Evolutionary conservation across 2,329 filamentous ascomycete species (phyloP), one percentile per base, ranked within the genome.

Genomic region (Scedosporium apiospermum): DNA sequence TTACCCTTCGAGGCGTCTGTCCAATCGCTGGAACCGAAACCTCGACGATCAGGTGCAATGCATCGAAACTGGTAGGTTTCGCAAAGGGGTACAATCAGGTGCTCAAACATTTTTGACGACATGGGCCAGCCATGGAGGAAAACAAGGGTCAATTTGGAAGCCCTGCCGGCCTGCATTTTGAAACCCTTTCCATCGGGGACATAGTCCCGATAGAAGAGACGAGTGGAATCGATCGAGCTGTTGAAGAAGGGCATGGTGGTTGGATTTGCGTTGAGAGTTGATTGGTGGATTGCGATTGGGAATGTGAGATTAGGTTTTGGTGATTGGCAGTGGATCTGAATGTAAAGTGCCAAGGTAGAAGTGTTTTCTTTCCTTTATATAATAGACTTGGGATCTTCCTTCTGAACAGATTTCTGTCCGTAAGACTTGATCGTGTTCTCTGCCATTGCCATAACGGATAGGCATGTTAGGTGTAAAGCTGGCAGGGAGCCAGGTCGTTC

Each of bases 81-180:
- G 59, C 42, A 49, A 6, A 61, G 42, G 12, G 59, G 59, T 9
- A 51, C 34, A 6, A 53, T 3, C 42, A 61, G 27, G 26, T 61
- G 42, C 26, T 61, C 42, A 10, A 30, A 61, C 59, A 61, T 61
- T 18, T 30, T 44, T 6, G 59, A 61, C 21, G 59, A 61, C 59
- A 61, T 61, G 23, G 44, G 59, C 59, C 59, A 61, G 3, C 59
- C 59, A 26, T 61, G 59, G 23, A 61, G 42, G 59, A 61, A 61
- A 26, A 61, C 59, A 16, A 61, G 59, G 6, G 59, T 61, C 4
- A 53, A 12, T 10, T 44, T 44, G 38, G 41, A 26, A 23, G 27
- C 6, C 16, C 18, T 18, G 34, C 30, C 12, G 34, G 57, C 5
- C 34, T 18, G 38, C 4, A 9, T n/a, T n/a, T 41, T 38, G 18